Evolutionary conservation across 148 eudicot genomes (phyloP), one percentile per base, ranked within the genome.

Genomic region (Pouteria glomerata): DNA sequence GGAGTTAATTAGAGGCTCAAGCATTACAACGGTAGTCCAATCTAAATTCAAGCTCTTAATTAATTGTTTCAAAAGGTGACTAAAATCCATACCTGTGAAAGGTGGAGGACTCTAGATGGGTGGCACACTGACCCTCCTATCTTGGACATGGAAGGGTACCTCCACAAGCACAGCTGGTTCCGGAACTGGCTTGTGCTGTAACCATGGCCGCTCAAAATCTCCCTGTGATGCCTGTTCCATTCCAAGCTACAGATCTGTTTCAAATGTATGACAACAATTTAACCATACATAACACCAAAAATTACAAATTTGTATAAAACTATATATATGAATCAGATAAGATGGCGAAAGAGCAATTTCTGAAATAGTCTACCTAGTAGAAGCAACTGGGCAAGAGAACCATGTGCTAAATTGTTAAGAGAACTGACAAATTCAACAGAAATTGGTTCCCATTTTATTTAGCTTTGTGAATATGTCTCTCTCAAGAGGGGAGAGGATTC

Each of bases 201-300:
- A 10, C 86, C 86, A 66, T 80, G 81, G 21, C 79, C 74, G 30
- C 86, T 83, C 29, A 77, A 35, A 58, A 83, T 53, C 79, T 83
- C 84, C 42, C 69, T 77, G 23, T 75, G 75, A 66, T 83, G 83
- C 58, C 67, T 71, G 57, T 80, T 83, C 86, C 86, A 83, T 75
- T 77, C 77, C 69, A 83, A 64, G 27, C 80, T 81, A 39, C 76
- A 76, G 53, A 83, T 19, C 82, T 82, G 80, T 51, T 29, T 39
- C 44, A 39, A 39, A n/a, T 16, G 68, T 27, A 56, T 1, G 14
- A 53, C 14, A 31, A 3, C 30, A 3, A 33, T 12, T 34, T 68
- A n/a, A 68, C 59, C 6, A 29, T 3, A 45, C 2, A 14, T 24
- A 50, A 8, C 19, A 8, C 19, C 18, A 13, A 18, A 50, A 18